Percentiles rank a stretch among this genome's conserved stretches.
Evolutionary conservation across 2,329 filamentous ascomycete species (phyloP).

Genomic region (Rhynchosporium secalis): DNA sequence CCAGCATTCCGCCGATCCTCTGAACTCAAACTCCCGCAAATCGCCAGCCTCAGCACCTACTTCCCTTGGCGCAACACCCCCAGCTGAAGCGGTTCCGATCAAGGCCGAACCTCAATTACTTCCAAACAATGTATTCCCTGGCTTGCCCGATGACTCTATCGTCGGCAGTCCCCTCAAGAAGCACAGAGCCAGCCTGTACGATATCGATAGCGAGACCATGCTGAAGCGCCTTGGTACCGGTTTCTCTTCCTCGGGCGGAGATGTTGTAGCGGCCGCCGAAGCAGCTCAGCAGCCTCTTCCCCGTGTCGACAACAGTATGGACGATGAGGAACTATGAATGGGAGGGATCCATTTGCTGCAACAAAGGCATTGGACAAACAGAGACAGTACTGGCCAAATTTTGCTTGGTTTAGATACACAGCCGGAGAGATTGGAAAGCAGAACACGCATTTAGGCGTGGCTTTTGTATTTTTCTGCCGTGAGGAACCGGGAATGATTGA

Average conservation of each 20-base stretch:
- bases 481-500: background rate
- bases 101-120: conserved; percentile 38
- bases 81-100: conserved; percentile 41
- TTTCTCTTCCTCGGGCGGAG: conserved; percentile 28
- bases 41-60: conserved; percentile 50
- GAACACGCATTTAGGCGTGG: conserved; percentile 5
- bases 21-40: conserved; percentile 48
- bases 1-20: conserved; percentile 72
- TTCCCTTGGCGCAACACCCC: conserved; percentile 44
- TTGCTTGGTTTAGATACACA: conserved; percentile 13
- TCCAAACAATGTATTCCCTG: conserved; percentile 45
- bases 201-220: conserved; percentile 45
- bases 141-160: conserved; percentile 48
- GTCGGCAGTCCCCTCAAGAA: conserved; percentile 76
- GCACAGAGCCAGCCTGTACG: conserved; percentile 63
- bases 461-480: conserved; percentile 1
- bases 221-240: conserved; percentile 34
- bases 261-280: conserved; percentile 37
- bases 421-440: conserved; percentile 15
- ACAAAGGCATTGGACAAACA: background rate
- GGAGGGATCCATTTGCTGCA: background rate
- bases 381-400: background rate
- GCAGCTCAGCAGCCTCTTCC: conserved; percentile 35
- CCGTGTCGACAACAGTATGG: conserved; percentile 14
- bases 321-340: conserved; percentile 37